Evolutionary conservation across 495 filamentous ascomycete genomes (phyloP), one percentile per base, ranked within the genome.

Genomic region (Opeltia flavorubescens): DNA sequence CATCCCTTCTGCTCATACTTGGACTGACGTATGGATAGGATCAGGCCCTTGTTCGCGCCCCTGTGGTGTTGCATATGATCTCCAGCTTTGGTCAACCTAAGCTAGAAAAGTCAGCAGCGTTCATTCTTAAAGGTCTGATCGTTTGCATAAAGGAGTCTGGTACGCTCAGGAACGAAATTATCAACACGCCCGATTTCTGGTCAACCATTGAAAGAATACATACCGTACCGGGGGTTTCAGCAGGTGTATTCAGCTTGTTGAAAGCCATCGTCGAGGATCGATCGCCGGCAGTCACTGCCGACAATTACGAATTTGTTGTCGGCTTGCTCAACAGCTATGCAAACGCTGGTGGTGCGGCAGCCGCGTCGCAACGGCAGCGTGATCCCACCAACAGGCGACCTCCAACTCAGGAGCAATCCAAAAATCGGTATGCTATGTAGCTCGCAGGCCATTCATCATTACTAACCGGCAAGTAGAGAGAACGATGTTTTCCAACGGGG

Each of bases 181-280:
- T 89, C 56, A 88, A 85, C 17, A 95, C 89, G 23, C 91, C 91
- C 1, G 93, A 99, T 54, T 95, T 99, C 62, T 99, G 91, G 91
- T 81, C 85, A 13, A 87, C 95, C 33, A 66, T 99, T 29, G 76
- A 84, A 50, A 77, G 77, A 8, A 68, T 99, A 28, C 75, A 84
- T 30, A 65, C 66, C 7, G 71, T 81, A 38, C 57, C 73, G 12
- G 80, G 85, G 34, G 78, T 81, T 1, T 80, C 86, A 21, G 70
- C 80, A 0, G 71, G 77, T 11, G 87, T 94, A 5, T 95, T 95
- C 59, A 77, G 83, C 30, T 78, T 96, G 9, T 70, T 95, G 1
- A 79, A 88, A 55, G 70, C 68, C 26, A 78, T 89, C 44, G 74
- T 82, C 8, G 69, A 69, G 17, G 62, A 59, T 23, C 65, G 70